Evolutionary conservation across 495 filamentous ascomycete genomes (phyloP), one percentile per base, ranked within the genome.

Genomic region (Diplogelasinospora grovesii): DNA sequence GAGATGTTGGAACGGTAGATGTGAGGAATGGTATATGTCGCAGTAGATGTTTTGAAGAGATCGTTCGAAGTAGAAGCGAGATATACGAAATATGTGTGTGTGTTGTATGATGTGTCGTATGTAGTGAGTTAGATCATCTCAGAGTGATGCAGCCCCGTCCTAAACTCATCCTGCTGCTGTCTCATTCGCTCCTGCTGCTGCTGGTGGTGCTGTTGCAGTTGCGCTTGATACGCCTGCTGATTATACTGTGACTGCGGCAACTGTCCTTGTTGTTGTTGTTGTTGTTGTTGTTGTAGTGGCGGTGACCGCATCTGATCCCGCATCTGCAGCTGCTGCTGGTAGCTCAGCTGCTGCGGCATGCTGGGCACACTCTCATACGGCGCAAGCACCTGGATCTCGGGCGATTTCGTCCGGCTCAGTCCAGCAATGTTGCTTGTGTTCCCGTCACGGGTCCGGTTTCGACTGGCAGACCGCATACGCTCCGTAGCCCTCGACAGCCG

Each of bases 391-490:
- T 21, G 30, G n/a, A 59, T 48, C 40, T 69, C 64, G 1, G 66
- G 66, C 11, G 67, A 62, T 56, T 64, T 60, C 52, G 59, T 59
- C 15, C 64, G 41, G 25, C 18, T 37, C 16, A 36, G 27, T 13
- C 37, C 20, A 23, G 21, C 36, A 10, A 48, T 43, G n/a, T n/a
- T n/a, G n/a, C n/a, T n/a, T n/a, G n/a, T n/a, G n/a, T n/a, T n/a
- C n/a, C n/a, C n/a, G 8, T 61, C 40, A n/a, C 39, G 39, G 8
- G 26, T 54, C 30, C 56, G 37, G 58, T 50, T 55, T 20, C 82
- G 74, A 56, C 75, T 82, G 13, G 69, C 78, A n/a, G 78, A 82
- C 13, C 82, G 72, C 66, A 86, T 78, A 11, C 83, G 73, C 36
- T 78, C 77, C 0, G 83, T 81, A 6, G 83, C 68, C 10, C 80